Evolutionary conservation across 192 early-diverging fungal genomes (phyloP).

Genomic region (Coemansia sp.): DNA sequence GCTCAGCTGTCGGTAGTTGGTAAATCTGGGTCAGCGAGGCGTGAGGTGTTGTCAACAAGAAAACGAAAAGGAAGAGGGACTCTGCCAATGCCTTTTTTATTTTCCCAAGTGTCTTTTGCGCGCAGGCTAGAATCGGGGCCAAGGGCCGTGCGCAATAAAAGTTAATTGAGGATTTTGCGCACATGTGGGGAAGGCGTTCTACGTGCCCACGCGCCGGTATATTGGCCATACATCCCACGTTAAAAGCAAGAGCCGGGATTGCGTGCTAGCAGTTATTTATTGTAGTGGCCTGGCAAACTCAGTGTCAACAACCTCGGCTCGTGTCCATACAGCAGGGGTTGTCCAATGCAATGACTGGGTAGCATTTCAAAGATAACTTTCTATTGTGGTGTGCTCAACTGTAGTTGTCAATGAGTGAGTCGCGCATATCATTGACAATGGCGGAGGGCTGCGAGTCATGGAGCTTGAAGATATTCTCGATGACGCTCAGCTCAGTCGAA

Average conservation of each 20-base stretch:
- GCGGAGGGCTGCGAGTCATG: slow-evolving; percentile 86
- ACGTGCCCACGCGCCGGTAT: not conserved
- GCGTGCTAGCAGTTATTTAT: no score
- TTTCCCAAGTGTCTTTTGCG: not conserved
- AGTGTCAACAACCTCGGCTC: no score
- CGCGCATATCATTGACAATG: slow-evolving; percentile 91
- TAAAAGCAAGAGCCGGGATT: no score
- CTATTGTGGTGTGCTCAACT: slow-evolving; percentile 56
- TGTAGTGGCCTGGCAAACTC: no score
- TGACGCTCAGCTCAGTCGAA: slow-evolving; percentile 90
- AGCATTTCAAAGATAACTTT: no score
- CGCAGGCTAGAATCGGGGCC: not conserved
- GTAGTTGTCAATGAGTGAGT: slow-evolving; percentile 86
- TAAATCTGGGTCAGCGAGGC: not conserved
- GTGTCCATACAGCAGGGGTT: no score
- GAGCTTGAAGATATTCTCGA: slow-evolving; percentile 97
- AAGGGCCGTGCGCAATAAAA: not conserved
- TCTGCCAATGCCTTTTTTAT: not conserved
- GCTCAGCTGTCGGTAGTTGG: not conserved
- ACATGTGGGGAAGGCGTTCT: not conserved
- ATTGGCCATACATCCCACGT: no score
- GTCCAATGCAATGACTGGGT: no score
- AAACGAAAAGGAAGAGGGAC: not conserved
- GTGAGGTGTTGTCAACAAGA: not conserved
- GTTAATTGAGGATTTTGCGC: not conserved